Evolutionary conservation across 805 yeast species (phyloP).

Genomic region (Lipomyces spencermartinsiae): DNA sequence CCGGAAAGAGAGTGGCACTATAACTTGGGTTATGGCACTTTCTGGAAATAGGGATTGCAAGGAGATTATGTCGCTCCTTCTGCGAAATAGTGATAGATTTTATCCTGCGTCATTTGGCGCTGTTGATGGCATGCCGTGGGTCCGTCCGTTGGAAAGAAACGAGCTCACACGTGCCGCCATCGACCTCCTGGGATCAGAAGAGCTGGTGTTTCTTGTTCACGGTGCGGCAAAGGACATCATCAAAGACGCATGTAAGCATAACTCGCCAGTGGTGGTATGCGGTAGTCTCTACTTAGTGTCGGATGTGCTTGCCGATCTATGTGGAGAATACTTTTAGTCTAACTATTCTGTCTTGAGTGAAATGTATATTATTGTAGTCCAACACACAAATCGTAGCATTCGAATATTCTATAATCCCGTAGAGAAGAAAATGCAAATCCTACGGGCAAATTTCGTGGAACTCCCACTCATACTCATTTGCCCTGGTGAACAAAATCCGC

Average conservation of each 20-base stretch:
- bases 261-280: constrained; percentile 58
- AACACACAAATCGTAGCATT: neutral
- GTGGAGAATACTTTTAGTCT: neutral
- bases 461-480: constrained; percentile 30
- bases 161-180: constrained; percentile 44
- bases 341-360: neutral
- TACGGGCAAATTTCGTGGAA: constrained; percentile 33
- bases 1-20: constrained; percentile 42
- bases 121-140: constrained; percentile 96
- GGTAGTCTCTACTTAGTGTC: constrained; percentile 73
- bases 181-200: constrained; percentile 40
- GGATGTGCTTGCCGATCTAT: constrained; percentile 12
- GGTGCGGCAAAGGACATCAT: neutral
- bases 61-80: constrained; percentile 58
- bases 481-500: constrained; percentile 21
- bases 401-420: neutral
- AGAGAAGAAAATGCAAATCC: neutral
- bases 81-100: constrained; percentile 60
- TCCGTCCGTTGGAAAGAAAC: constrained; percentile 54
- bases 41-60: constrained; percentile 72
- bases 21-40: constrained; percentile 72
- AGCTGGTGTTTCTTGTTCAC: neutral
- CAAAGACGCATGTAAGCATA: constrained; percentile 43
- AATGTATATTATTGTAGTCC: neutral
- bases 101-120: constrained; percentile 66